A percentile compares a stretch with the other conserved stretches of the same genome.
These are phyloP conservation scores for Terfezia claveryi DNA, from an alignment of 495 filamentous ascomycete genomes.

Conservation along the genomic window DNA sequence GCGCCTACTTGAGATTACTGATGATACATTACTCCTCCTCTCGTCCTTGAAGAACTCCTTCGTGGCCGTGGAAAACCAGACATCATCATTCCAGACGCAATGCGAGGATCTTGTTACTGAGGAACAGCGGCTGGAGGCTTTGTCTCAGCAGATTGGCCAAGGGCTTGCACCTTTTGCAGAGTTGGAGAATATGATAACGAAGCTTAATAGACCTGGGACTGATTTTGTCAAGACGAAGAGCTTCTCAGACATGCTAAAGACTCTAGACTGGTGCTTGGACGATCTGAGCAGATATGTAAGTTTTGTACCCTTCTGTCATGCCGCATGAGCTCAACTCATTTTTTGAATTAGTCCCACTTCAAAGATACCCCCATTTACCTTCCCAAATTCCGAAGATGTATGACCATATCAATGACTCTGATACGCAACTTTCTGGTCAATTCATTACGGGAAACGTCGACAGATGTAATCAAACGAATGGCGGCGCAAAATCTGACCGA, in stretches of 20 bases:
- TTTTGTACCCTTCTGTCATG: conserved; percentile 11
- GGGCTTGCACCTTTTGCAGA: conserved; percentile 83
- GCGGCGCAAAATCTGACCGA: conserved; percentile 51
- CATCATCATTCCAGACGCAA: conserved; percentile 70
- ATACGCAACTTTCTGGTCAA: conserved; percentile 74
- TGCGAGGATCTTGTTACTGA: conserved; percentile 68
- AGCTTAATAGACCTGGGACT: conserved; percentile 83
- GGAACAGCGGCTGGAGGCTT: conserved; percentile 47
- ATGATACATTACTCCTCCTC: conserved; percentile 48
- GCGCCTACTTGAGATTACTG: conserved; percentile 52
- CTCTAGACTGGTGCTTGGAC: conserved; percentile 67
- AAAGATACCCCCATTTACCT: conserved; percentile 35
- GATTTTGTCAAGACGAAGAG: conserved; percentile 55
- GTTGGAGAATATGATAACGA: conserved; percentile 69
- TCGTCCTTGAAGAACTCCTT: conserved; percentile 63
- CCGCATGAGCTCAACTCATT: not conserved
- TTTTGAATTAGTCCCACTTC: conserved; percentile 1
- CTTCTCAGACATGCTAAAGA: conserved; percentile 70
- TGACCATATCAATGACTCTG: conserved; percentile 53
- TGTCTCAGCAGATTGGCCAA: conserved; percentile 61
- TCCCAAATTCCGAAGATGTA: conserved; percentile 43
- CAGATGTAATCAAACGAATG: conserved; percentile 47
- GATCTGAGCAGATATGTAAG: conserved; percentile 71
- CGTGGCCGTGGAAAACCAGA: conserved; percentile 66
- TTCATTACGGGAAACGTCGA: conserved; percentile 42